Evolutionary conservation across 2,329 filamentous ascomycete genomes (phyloP), one percentile per base, ranked within the genome.

Genomic region (Lachnellula hyalina): DNA sequence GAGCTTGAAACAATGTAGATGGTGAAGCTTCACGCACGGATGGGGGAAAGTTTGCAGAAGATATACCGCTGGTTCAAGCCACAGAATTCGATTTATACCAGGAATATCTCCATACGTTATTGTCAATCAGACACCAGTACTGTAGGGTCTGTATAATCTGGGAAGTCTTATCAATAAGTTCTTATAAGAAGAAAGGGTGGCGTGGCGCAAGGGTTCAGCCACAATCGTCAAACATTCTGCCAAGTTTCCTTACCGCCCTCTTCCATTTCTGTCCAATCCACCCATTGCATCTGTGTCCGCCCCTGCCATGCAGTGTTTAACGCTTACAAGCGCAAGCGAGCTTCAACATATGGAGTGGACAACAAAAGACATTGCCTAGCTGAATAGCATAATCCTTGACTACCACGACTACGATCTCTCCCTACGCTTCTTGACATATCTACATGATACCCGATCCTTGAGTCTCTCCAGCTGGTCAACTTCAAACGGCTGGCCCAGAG

Each of bases 401-500:
- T n/a, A 36, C 28, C 21, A 21, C 23, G 25, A 28, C 21, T 15
- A 15, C 17, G 5, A 28, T 15, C n/a, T 23, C 11, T 19, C 2
- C 6, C 17, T 19, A 25, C 19, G 4, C 19, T 44, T 19, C n/a
- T 25, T 19, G 19, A 44, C 6, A 1, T 11, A 12, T 44, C 41
- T 44, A 44, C 21, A 23, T 44, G 41, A 44, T 44, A 32, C 19
- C 15, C n/a, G 19, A 9, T 2, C 12, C 23, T 25, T 32, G 44
- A 15, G 35, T 34, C 35, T 36, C 14, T 8, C 21, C 21, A 60
- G 45, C 53, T 66, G 63, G 61, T 45, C 58, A 55, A 35, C 40
- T 40, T 54, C 38, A 53, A 49, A 49, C 48, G 51, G 63, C 58
- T 61, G 65, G 65, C 67, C 67, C 67, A 63, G 63, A 58, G 59